Evolutionary conservation across 2,329 filamentous ascomycete genomes (phyloP), one percentile per base, ranked within the genome.

Genomic region (Zelopaecilomyces penicillatus): DNA sequence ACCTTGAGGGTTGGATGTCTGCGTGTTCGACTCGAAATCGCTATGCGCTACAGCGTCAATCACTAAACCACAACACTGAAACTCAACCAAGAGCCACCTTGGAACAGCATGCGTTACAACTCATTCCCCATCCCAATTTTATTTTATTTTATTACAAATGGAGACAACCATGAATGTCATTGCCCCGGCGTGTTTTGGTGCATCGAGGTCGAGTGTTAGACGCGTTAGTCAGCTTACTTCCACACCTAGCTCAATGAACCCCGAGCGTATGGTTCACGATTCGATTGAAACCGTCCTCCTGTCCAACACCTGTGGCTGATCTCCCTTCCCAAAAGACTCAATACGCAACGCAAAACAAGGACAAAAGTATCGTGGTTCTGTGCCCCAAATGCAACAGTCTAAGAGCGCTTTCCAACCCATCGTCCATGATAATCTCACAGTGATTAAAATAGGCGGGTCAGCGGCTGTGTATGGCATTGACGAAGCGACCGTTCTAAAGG

Each of bases 401-500:
- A 5, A 45, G 10, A 45, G 36, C 26, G 26, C 10, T 39, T 39
- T 12, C 27, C 10, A 6, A 11, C 1, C 30, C 37, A 39, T 44
- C 19, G 30, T 32, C 7, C 35, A 47, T 40, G 30, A 43, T 9
- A 30, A 27, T 27, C 41, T 47, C 10, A 40, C 30, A 10, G 11
- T 29, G 31, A 47, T 47, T 26, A 40, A 35, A 30, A n/a, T 30
- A 10, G 44, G 44, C 6, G 41, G 41, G 1, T 46, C 44, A 29
- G 44, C 44, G 39, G 28, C 34, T 6, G 44, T 43, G 36, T 46
- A 46, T 31, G 41, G 44, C 36, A 44, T 47, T 30, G 37, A 47
- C 32, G 41, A 44, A 31, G 12, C 45, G 37, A 47, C 41, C 31
- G 37, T 37, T 39, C 37, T 44, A 27, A 47, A 47, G 29, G 37